A percentile compares a stretch with the other conserved stretches of the same genome.
phyloP scores from a whole-genome alignment of 306 rosid genomes.

The Crotalaria pallida region DNA sequence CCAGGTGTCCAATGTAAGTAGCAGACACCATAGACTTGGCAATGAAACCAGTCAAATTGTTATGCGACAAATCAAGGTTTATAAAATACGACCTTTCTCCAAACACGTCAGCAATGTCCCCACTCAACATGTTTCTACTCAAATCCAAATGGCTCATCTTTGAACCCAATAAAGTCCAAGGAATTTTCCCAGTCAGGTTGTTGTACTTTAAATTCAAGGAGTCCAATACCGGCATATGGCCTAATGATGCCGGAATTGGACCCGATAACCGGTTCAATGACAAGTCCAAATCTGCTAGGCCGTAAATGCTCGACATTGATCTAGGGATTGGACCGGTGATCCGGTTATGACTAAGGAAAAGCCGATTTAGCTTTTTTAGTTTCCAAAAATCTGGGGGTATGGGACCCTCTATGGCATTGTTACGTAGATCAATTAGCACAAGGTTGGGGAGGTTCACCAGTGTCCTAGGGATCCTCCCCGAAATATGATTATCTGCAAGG shows the following conservation, averaged over 20 bases:
- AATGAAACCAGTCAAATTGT: constrained; percentile 46
- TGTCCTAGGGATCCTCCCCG: constrained; percentile 52
- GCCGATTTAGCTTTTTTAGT: constrained; percentile 51
- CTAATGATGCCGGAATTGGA: constrained; percentile 45
- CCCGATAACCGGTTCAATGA: constrained; percentile 64
- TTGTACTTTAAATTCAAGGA: constrained; percentile 62
- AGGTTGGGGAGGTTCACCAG: constrained; percentile 40
- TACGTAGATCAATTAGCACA: constrained; percentile 73
- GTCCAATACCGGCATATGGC: constrained; percentile 64
- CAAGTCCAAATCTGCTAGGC: constrained; percentile 66
- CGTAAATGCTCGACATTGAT: constrained; percentile 43
- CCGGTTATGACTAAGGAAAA: constrained; percentile 52
- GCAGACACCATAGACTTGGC: constrained; percentile 47
- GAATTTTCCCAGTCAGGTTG: constrained; percentile 48
- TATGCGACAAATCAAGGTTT: constrained; percentile 58
- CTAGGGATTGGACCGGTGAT: constrained; percentile 53
- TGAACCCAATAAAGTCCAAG: constrained; percentile 45
- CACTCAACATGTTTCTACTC: constrained; percentile 53
- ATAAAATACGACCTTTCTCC: constrained; percentile 59
- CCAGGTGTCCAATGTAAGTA: constrained; percentile 57
- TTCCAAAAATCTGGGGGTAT: constrained; percentile 45
- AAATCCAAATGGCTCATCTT: constrained; percentile 56
- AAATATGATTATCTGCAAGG: constrained; percentile 71
- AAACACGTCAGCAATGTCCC: constrained; percentile 51
- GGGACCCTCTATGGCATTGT: constrained; percentile 56